phyloP scores from a whole-genome alignment of 345 rosid genomes.

The Melaleuca alternifolia region DNA sequence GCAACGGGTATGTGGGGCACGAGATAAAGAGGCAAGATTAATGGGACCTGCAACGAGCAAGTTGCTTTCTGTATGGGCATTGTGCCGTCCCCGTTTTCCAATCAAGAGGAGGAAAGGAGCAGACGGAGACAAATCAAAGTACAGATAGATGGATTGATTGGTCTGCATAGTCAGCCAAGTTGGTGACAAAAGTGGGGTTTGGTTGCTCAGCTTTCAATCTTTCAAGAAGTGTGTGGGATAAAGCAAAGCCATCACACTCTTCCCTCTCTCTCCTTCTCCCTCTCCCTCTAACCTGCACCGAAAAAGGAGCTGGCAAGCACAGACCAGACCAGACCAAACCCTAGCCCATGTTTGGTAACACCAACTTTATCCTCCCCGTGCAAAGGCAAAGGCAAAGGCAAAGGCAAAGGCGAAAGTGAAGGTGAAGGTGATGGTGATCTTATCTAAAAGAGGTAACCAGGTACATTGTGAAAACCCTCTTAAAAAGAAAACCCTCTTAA shows the following conservation, averaged over 20 bases:
- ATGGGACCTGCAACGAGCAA: background rate
- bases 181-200: background rate
- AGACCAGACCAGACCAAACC: background rate
- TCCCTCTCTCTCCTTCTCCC: background rate
- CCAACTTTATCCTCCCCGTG: background rate
- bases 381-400: too few relatives aligned
- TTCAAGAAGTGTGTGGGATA: background rate
- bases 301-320: slow-evolving; percentile 19
- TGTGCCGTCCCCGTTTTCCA: background rate
- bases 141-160: background rate
- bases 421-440: background rate
- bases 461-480: background rate
- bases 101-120: background rate
- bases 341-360: background rate
- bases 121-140: slow-evolving; percentile 20
- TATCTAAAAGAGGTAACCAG: background rate
- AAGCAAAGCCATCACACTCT: background rate
- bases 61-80: background rate
- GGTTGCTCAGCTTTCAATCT: background rate
- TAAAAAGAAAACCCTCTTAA: background rate
- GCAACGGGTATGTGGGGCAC: background rate
- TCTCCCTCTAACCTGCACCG: background rate
- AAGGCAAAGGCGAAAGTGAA: too few relatives aligned
- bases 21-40: background rate
- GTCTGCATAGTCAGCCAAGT: background rate